A percentile compares a stretch with the other conserved stretches of the same genome.
phyloP scores from a whole-genome alignment of 768 basidiomycete species.

The Lentinula detonsa region DNA sequence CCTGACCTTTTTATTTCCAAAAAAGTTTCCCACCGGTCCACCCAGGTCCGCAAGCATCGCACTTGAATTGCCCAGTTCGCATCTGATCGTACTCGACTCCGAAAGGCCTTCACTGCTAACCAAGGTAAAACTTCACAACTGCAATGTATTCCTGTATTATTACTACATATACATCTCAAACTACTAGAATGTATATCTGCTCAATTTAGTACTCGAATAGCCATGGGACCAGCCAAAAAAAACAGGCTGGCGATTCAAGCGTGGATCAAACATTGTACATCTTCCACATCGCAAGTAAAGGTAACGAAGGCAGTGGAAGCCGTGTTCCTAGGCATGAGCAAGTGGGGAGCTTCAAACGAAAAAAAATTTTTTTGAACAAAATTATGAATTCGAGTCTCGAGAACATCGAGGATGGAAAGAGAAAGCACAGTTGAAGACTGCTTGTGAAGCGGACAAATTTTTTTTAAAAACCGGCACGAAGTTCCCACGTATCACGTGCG shows the following conservation, averaged over 20 bases:
- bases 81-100: background rate
- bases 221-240: slow-evolving; percentile 35
- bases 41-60: background rate
- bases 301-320: slow-evolving; percentile 71
- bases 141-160: background rate
- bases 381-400: background rate
- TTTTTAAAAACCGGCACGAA: too few species aligned
- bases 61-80: background rate
- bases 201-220: slow-evolving; percentile 76
- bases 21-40: slow-evolving; percentile 20
- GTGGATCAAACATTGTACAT: slow-evolving; percentile 61
- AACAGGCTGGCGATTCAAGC: slow-evolving; percentile 58
- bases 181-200: slow-evolving; percentile 29
- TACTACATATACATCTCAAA: background rate
- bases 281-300: slow-evolving; percentile 74
- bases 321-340: slow-evolving; percentile 73
- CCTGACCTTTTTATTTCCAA: slow-evolving; percentile 14
- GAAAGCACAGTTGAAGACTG: too few species aligned
- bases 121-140: background rate
- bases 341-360: slow-evolving; percentile 36
- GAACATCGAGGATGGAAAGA: too few species aligned
- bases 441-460: too few species aligned
- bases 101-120: background rate
- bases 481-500: too few species aligned
- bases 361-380: background rate